Conservation (phyloP, 1,284 basidiomycete species). For the Prillingera fragicola region DNA sequence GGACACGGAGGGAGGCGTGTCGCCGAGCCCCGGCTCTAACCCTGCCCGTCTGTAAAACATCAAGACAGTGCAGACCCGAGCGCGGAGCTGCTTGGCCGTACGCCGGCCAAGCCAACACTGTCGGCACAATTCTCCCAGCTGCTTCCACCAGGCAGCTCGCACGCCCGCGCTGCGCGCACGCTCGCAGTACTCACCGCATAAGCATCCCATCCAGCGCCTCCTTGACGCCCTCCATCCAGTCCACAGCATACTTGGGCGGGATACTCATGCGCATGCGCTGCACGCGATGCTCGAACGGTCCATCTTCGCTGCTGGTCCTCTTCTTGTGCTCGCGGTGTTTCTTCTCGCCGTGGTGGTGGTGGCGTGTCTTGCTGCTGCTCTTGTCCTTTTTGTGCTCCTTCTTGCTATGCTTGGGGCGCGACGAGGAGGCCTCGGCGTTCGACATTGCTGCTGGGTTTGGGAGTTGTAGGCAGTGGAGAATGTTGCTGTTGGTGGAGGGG, state of each 20-base stretch:
- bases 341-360: conserved; percentile 7
- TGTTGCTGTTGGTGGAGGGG: too few relatives aligned
- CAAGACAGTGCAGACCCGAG: too few relatives aligned
- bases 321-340: conserved; percentile 19
- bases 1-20: too few relatives aligned
- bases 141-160: neutral
- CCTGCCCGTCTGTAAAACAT: too few relatives aligned
- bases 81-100: too few relatives aligned
- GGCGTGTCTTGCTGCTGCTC: conserved; percentile 1
- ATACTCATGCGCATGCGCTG: conserved; percentile 70
- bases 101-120: neutral
- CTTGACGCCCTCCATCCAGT: conserved; percentile 65
- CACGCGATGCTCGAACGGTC: conserved; percentile 63
- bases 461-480: conserved; percentile 7
- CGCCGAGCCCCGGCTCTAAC: too few relatives aligned
- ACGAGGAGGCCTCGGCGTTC: conserved; percentile 27
- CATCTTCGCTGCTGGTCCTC: conserved; percentile 28
- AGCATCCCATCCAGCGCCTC: conserved; percentile 89
- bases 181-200: conserved; percentile 65
- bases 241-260: conserved; percentile 70
- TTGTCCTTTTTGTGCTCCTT: conserved; percentile 20
- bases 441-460: conserved; percentile 8
- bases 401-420: conserved; percentile 5
- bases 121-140: neutral
- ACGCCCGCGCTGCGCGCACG: neutral